Evolutionary conservation across 805 yeast genomes (phyloP), one percentile per base, ranked within the genome.

Genomic region (Candida nonsorbophila): DNA sequence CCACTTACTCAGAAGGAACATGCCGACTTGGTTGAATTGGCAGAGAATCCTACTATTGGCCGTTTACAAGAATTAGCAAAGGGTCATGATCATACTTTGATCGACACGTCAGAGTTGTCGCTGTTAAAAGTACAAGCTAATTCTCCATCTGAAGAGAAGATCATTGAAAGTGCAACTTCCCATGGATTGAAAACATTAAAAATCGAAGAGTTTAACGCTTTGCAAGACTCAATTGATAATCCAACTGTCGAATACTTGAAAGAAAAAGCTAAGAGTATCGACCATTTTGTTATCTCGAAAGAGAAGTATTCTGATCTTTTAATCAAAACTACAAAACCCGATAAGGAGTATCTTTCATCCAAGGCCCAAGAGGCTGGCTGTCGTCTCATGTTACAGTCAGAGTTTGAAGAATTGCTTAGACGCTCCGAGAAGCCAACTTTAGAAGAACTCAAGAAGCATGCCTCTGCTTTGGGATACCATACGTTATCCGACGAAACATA

Each of bases 1-100:
- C 28, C 58, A 11, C 28, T 63, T 15, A 44, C 45, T 12, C 35
- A 41, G 22, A 25, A 40, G 17, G 56, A 51, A 29, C 45, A 47
- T 31, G 35, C 30, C n/a, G 38, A 41, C 25, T 38, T 51, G 36
- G 29, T 25, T 13, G 28, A 33, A 26, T 17, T 25, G 7, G 34
- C 25, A 8, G 34, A 37, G 12, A 34, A 24, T 6, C 41, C 41
- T 8, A 15, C 7, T 7, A 18, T 18, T 10, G 20, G n/a, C n/a
- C n/a, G n/a, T n/a, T n/a, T n/a, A n/a, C n/a, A n/a, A n/a, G n/a
- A n/a, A n/a, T n/a, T n/a, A n/a, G n/a, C n/a, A n/a, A n/a, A n/a
- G n/a, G n/a, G n/a, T n/a, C n/a, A n/a, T n/a, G n/a, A n/a, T n/a
- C n/a, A n/a, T n/a, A n/a, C n/a, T n/a, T n/a, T n/a, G n/a, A n/a